phyloP scores from a whole-genome alignment of 306 rosid species.

The Inga leiocalycina region DNA sequence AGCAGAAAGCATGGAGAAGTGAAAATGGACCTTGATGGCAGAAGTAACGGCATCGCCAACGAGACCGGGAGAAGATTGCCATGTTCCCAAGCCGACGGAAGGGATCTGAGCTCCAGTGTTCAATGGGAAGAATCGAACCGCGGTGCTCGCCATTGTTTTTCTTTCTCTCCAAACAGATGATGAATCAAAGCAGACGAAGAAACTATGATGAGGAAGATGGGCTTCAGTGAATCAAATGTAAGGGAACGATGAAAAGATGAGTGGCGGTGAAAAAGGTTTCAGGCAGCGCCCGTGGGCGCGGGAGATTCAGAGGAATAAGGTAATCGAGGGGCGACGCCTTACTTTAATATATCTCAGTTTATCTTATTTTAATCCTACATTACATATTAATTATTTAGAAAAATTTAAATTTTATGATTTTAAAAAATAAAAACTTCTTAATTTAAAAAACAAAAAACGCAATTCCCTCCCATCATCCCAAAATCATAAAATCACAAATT shows the following conservation, averaged over 20 bases:
- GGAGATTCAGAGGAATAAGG: too few relatives aligned
- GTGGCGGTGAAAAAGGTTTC: background rate
- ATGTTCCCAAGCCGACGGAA: constrained; percentile 77
- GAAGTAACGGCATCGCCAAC: constrained; percentile 65
- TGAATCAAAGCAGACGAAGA: background rate
- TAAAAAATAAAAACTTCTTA: too few relatives aligned
- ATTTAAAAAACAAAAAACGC: too few relatives aligned
- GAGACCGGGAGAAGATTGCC: constrained; percentile 79
- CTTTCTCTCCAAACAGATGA: background rate
- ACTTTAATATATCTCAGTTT: too few relatives aligned
- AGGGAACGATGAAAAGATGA: background rate
- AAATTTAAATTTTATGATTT: too few relatives aligned
- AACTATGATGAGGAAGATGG: background rate
- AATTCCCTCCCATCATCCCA: too few relatives aligned
- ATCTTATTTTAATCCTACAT: too few relatives aligned
- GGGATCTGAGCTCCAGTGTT: constrained; percentile 88
- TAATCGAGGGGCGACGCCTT: too few relatives aligned
- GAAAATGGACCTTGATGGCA: constrained; percentile 62
- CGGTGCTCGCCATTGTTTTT: constrained; percentile 33
- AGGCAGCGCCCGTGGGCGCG: too few relatives aligned
- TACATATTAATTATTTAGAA: too few relatives aligned
- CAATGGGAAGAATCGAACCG: constrained; percentile 53
- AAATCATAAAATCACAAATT: too few relatives aligned
- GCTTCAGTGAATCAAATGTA: too few relatives aligned
- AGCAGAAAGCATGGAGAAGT: background rate